phyloP scores from a whole-genome alignment of 106 monocot genomes.

The Chionographis japonica region DNA sequence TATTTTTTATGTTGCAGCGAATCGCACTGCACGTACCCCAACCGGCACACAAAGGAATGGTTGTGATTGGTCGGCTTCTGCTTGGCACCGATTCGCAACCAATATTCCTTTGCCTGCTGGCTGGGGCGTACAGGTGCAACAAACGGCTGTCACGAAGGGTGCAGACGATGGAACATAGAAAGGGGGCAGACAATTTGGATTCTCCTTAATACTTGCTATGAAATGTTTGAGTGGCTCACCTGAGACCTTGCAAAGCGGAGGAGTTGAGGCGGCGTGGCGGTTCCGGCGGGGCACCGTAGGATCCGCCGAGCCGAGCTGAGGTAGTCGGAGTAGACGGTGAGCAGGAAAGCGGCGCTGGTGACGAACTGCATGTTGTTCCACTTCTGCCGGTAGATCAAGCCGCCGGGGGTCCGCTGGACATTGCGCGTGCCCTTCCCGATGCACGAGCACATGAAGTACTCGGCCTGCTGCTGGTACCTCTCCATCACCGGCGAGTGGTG shows the following conservation, averaged over 20 bases:
- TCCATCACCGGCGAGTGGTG: constrained; percentile 39
- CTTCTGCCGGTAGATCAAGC: constrained; percentile 74
- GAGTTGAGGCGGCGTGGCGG: constrained; percentile 47
- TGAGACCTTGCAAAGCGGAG: constrained; percentile 73
- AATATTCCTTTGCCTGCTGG: too few species aligned
- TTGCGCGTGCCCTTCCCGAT: constrained; percentile 60
- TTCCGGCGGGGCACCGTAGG: constrained; percentile 50
- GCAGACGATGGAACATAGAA: too few species aligned
- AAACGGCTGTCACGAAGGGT: too few species aligned
- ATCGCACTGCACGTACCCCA: too few species aligned
- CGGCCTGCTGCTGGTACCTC: constrained; percentile 74
- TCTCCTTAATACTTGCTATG: too few species aligned
- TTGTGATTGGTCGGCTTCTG: too few species aligned
- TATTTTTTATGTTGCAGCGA: too few species aligned
- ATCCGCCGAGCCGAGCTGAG: constrained; percentile 40
- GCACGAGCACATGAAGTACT: constrained; percentile 83
- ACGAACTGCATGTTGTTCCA: constrained; percentile 99
- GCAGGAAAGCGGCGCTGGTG: constrained; percentile 76
- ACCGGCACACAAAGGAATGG: too few species aligned
- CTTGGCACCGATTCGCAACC: too few species aligned
- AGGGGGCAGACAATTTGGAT: too few species aligned
- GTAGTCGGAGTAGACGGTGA: constrained; percentile 89
- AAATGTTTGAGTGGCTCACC: constrained; percentile 11
- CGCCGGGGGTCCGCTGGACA: constrained; percentile 76
- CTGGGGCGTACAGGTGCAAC: too few species aligned